Evolutionary conservation across 768 basidiomycete genomes (phyloP).

Genomic region (Ramaria sp.): DNA sequence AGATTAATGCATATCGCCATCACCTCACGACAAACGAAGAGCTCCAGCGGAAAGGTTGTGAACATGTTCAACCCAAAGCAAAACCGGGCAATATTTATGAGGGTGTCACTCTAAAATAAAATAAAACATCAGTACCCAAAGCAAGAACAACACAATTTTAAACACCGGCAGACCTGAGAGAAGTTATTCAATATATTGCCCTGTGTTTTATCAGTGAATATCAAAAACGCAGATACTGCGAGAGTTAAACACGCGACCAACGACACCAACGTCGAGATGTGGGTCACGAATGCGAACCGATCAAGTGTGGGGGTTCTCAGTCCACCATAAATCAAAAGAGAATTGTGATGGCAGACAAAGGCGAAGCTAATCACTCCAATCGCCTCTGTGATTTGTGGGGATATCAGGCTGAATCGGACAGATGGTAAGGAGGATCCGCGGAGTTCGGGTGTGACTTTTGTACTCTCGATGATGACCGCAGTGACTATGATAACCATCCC

Average conservation of each 20-base stretch:
- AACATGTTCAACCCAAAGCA: constrained; percentile 97
- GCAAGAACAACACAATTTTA: neutral
- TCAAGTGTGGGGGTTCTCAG: constrained; percentile 89
- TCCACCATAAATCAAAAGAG: constrained; percentile 90
- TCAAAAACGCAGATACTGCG: constrained; percentile 75
- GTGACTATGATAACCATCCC: constrained; percentile 92
- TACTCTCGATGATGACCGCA: constrained; percentile 76
- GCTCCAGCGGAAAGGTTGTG: constrained; percentile 89
- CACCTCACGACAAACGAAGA: constrained; percentile 96
- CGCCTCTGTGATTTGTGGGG: constrained; percentile 81
- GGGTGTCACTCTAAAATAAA: constrained; percentile 50
- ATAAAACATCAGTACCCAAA: neutral
- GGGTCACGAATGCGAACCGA: constrained; percentile 86
- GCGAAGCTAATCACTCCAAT: constrained; percentile 97
- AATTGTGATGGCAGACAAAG: constrained; percentile 97
- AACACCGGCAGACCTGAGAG: constrained; percentile 41
- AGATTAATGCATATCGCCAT: constrained; percentile 1
- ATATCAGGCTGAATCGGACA: constrained; percentile 64
- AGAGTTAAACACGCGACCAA: constrained; percentile 78
- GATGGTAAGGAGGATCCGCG: constrained; percentile 56
- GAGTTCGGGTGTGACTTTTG: constrained; percentile 57
- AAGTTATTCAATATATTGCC: constrained; percentile 99
- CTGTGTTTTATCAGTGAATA: constrained; percentile 83
- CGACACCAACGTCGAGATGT: constrained; percentile 79
- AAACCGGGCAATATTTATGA: constrained; percentile 93